Evolutionary conservation across 1,139 yeast genomes (phyloP).

Genomic region (Debaryomyces coudertii): DNA sequence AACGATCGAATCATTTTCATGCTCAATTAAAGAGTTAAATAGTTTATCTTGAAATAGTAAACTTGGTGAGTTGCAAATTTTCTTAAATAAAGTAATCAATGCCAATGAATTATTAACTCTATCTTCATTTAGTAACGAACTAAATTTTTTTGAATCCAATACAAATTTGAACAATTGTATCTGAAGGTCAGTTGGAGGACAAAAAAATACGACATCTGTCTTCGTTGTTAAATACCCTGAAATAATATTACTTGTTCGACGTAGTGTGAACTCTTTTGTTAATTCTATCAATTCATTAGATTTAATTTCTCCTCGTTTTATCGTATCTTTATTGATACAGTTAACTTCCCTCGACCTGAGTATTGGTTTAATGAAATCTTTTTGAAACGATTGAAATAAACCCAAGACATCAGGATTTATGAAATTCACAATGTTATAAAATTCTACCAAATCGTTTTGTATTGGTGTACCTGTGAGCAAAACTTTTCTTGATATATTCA

Average conservation of each 20-base stretch:
- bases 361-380: slow-evolving; percentile 71
- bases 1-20: slow-evolving; percentile 2
- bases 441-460: slow-evolving; percentile 87
- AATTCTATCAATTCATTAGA: slow-evolving; percentile 63
- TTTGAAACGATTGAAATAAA: slow-evolving; percentile 62
- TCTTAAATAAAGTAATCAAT: slow-evolving; percentile 69
- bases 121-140: slow-evolving; percentile 32
- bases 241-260: slow-evolving; percentile 67
- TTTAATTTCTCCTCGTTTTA: slow-evolving; percentile 60
- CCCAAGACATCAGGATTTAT: slow-evolving; percentile 85
- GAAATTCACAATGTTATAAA: slow-evolving; percentile 78
- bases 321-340: slow-evolving; percentile 54
- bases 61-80: slow-evolving; percentile 44
- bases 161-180: slow-evolving; percentile 54
- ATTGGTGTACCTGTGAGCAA: slow-evolving; percentile 92
- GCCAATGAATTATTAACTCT: slow-evolving; percentile 48
- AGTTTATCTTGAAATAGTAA: slow-evolving; percentile 50
- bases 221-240: slow-evolving; percentile 64
- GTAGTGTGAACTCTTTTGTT: slow-evolving; percentile 68
- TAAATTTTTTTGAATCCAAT: slow-evolving; percentile 45
- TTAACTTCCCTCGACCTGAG: slow-evolving; percentile 71
- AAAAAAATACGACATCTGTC: slow-evolving; percentile 78
- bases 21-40: slow-evolving; percentile 24
- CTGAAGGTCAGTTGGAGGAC: slow-evolving; percentile 73
- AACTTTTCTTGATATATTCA: slow-evolving; percentile 61